Conservation (phyloP, 2,329 filamentous ascomycete genomes). For the Capronia epimyces region DNA sequence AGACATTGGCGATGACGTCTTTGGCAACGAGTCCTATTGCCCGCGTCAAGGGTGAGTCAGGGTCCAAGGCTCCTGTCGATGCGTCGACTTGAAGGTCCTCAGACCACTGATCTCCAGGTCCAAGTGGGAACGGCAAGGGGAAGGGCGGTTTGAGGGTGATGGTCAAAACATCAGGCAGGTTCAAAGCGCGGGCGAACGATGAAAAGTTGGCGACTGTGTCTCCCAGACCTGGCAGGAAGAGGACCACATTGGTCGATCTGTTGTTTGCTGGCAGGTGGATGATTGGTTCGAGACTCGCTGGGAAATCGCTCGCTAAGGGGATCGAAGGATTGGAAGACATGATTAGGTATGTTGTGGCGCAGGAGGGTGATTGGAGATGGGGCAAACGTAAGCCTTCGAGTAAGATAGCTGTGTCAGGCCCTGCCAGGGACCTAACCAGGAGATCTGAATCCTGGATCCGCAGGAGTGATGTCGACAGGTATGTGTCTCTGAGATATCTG, state of each 20-base stretch:
- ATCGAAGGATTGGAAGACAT: slow-evolving; percentile 31
- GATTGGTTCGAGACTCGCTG: slow-evolving; percentile 37
- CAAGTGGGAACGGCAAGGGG: slow-evolving; percentile 62
- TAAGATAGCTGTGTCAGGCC: background rate
- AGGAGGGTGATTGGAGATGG: background rate
- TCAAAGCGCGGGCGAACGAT: slow-evolving; percentile 61
- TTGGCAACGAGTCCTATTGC: slow-evolving; percentile 46
- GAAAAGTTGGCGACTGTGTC: slow-evolving; percentile 67
- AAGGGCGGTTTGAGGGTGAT: slow-evolving; percentile 68
- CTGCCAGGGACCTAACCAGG: background rate
- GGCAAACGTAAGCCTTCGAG: background rate
- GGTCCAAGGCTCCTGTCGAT: slow-evolving; percentile 50
- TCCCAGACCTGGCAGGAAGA: slow-evolving; percentile 80
- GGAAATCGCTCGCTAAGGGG: slow-evolving; percentile 41
- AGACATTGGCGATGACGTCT: slow-evolving; percentile 47
- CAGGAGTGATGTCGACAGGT: no score
- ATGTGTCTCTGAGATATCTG: no score
- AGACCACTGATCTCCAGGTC: slow-evolving; percentile 58
- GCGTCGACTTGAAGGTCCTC: slow-evolving; percentile 57
- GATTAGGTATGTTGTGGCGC: background rate
- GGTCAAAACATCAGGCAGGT: slow-evolving; percentile 70
- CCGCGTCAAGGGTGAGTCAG: slow-evolving; percentile 57
- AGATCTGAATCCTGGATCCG: background rate
- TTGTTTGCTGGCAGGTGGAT: slow-evolving; percentile 40
- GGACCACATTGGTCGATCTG: slow-evolving; percentile 52